phyloP scores from a whole-genome alignment of 2,329 filamentous ascomycete genomes.

The Fusarium virguliforme region DNA sequence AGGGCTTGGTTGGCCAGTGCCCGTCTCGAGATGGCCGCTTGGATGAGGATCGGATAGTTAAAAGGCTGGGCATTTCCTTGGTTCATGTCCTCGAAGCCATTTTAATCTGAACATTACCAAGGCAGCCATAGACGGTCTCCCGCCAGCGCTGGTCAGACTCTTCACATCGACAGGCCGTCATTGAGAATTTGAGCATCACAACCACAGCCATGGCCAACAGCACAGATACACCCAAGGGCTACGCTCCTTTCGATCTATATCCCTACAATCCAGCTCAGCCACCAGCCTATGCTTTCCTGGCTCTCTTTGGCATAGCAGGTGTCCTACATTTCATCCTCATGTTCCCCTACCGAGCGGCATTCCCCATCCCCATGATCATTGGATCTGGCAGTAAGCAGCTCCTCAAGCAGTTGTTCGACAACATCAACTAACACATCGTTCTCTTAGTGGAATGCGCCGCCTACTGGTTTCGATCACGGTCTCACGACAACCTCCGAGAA shows the following conservation, averaged over 20 bases:
- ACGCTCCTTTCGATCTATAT: slow-evolving; percentile 56
- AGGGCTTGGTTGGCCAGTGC: not conserved
- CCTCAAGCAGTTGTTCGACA: not conserved
- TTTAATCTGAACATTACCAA: not conserved
- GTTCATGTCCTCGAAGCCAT: not conserved
- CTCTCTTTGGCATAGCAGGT: slow-evolving; percentile 56
- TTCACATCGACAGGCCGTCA: not conserved
- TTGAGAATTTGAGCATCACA: not conserved
- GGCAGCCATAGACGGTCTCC: no score
- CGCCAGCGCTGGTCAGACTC: not conserved
- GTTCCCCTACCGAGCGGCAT: slow-evolving; percentile 63
- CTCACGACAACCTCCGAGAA: slow-evolving; percentile 56
- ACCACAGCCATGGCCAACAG: slow-evolving; percentile 12
- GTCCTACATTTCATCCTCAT: slow-evolving; percentile 59
- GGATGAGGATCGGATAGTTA: not conserved
- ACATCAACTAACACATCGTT: not conserved
- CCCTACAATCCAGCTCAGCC: slow-evolving; percentile 63
- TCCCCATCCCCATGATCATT: slow-evolving; percentile 66
- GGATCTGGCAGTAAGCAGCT: slow-evolving; percentile 64
- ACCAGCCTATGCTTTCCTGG: slow-evolving; percentile 40
- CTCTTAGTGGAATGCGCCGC: slow-evolving; percentile 57
- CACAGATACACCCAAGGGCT: slow-evolving; percentile 29
- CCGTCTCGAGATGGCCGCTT: not conserved
- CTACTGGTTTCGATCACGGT: slow-evolving; percentile 66
- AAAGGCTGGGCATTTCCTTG: not conserved